A percentile compares a stretch with the other conserved stretches of the same genome.
Conservation (phyloP, 164 flowering plant species). For the Tinospora cordifolia region DNA sequence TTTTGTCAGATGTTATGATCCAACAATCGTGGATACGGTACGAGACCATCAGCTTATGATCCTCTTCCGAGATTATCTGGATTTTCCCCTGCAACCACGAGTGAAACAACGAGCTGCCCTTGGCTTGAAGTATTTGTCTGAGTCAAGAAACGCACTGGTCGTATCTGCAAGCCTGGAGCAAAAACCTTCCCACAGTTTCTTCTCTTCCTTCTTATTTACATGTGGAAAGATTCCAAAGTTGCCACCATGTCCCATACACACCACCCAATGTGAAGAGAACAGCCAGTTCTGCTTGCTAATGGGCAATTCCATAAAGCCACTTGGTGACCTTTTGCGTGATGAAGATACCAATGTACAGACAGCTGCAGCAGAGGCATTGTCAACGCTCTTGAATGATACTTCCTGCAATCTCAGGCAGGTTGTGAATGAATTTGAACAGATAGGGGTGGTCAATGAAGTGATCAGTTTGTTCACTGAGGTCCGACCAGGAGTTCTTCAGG, state of each 20-base stretch:
- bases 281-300: conserved; percentile 40
- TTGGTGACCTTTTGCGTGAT: conserved; percentile 35
- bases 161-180: conserved; percentile 23
- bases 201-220: conserved; percentile 25
- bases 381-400: conserved; percentile 34
- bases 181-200: conserved; percentile 33
- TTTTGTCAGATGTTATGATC: conserved; percentile 32
- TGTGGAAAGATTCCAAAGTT: conserved; percentile 31
- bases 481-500: conserved; percentile 48
- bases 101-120: conserved; percentile 38
- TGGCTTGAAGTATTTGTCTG: conserved; percentile 51
- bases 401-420: conserved; percentile 23
- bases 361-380: conserved; percentile 44
- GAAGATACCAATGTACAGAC: conserved; percentile 38
- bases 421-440: conserved; percentile 36
- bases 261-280: conserved; percentile 31
- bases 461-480: conserved; percentile 35
- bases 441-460: conserved; percentile 26
- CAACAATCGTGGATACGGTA: conserved; percentile 20
- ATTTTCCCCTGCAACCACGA: conserved; percentile 29
- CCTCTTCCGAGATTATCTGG: conserved; percentile 32
- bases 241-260: conserved; percentile 43
- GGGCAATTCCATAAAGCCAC: conserved; percentile 39
- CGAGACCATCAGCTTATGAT: conserved; percentile 34
- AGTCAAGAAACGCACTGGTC: conserved; percentile 21